These are phyloP conservation scores for Calamus simplicifolius DNA, from an alignment of 176 grass and related monocot genomes.

Conservation along the genomic window DNA sequence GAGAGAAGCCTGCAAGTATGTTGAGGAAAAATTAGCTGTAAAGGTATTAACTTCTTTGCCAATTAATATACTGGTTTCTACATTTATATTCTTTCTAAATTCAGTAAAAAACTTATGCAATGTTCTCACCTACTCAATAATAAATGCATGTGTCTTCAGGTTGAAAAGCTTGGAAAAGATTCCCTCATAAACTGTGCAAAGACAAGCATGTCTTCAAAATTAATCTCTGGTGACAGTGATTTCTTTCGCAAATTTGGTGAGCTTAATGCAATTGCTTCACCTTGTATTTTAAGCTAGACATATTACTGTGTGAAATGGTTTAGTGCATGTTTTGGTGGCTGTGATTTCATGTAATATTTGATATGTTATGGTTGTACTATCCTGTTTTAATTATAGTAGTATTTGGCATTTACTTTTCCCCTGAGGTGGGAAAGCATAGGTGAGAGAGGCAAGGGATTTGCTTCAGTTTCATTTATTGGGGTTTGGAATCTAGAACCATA, in stretches of 20 bases:
- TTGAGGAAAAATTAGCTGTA: slow-evolving; percentile 75
- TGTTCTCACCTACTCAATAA: too few species aligned
- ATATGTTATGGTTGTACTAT: too few species aligned
- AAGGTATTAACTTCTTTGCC: slow-evolving; percentile 39
- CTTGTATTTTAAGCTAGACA: background rate
- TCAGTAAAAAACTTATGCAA: background rate
- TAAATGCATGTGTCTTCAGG: slow-evolving; percentile 28
- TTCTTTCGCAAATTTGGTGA: slow-evolving; percentile 88
- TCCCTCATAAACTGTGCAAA: slow-evolving; percentile 90
- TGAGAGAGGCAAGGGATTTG: too few species aligned
- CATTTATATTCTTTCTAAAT: too few species aligned
- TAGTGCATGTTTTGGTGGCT: too few species aligned
- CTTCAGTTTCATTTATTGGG: too few species aligned
- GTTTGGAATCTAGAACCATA: too few species aligned
- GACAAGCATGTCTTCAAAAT: slow-evolving; percentile 97
- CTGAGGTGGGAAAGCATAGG: too few species aligned
- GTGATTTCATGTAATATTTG: too few species aligned
- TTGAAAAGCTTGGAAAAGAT: slow-evolving; percentile 87
- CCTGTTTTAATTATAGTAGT: too few species aligned
- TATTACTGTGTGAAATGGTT: too few species aligned
- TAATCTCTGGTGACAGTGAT: slow-evolving; percentile 74
- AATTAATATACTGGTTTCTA: background rate
- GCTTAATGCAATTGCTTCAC: slow-evolving; percentile 9
- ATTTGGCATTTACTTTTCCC: too few species aligned
- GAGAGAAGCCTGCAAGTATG: slow-evolving; percentile 94